Percentiles rank a stretch among this genome's conserved stretches.
phyloP scores from a whole-genome alignment of 257 asterid species.

The Ligustrum vulgare region DNA sequence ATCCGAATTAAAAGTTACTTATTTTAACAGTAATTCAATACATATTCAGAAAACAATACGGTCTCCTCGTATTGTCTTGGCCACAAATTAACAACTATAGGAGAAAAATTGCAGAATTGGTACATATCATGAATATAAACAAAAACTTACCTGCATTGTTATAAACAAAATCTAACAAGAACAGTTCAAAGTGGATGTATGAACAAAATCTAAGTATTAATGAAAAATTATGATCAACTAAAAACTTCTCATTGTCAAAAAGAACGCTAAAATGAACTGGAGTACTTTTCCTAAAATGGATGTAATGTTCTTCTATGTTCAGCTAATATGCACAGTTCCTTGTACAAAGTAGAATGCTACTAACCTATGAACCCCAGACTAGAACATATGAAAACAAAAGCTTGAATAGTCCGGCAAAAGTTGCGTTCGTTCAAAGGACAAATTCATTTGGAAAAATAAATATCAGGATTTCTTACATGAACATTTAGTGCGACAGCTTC shows the following conservation, averaged over 20 bases:
- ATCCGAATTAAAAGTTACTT: not conserved
- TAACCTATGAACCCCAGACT: not conserved
- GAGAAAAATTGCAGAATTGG: constrained; percentile 3
- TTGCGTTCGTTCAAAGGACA: constrained; percentile 6
- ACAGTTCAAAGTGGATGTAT: not conserved
- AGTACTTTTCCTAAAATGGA: constrained; percentile 12
- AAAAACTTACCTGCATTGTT: not conserved
- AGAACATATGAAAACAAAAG: constrained; percentile 1
- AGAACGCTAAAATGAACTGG: constrained; percentile 8
- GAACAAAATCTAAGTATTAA: not conserved
- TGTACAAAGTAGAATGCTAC: not conserved
- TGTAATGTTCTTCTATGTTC: constrained; percentile 24
- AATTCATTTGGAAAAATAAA: constrained; percentile 48
- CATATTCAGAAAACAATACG: not conserved
- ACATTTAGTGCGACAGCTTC: constrained; percentile 48
- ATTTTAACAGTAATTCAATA: not conserved
- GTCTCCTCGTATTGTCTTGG: not conserved
- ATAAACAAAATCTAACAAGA: not conserved
- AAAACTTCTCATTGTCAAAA: constrained; percentile 3
- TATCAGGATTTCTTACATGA: constrained; percentile 76
- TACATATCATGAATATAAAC: constrained; percentile 7
- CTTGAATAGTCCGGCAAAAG: not conserved
- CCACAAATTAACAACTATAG: not conserved
- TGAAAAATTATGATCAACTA: not conserved
- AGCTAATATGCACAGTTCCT: constrained; percentile 23